Evolutionary conservation across 495 filamentous ascomycete genomes (phyloP), one percentile per base, ranked within the genome.

Genomic region (Aspergillus kassunensis): DNA sequence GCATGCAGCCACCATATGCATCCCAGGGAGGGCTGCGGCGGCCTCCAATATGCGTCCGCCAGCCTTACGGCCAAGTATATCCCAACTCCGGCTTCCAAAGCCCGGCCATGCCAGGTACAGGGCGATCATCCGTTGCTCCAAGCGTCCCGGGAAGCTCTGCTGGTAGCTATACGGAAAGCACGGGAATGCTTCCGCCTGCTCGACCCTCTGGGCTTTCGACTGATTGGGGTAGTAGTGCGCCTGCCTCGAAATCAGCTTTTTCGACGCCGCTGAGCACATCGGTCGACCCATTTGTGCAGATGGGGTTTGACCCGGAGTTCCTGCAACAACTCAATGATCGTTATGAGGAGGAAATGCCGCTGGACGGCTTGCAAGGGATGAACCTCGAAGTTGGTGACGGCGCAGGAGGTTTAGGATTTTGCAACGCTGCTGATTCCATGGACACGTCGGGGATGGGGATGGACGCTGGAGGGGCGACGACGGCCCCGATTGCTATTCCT

Each of bases 281-380:
- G 23, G 54, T 59, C 50, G 70, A 76, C 39, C 66, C 69, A 3
- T 62, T 73, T 35, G 61, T 72, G 27, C 71, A 71, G 54, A 71
- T 73, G 64, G 70, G 67, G 7, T 76, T 76, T 41, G 73, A 76
- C 19, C 69, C 69, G 7, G 65, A 64, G 19, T 70, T 74, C 27
- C 48, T 76, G 41, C 67, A 70, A 53, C 65, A 63, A 42, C 43
- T 75, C 30, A 69, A 69, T 36, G 61, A 68, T 11, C 62, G 59
- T 46, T 72, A 72, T 53, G 66, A 62, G 18, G 61, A 53, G 25
- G 42, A 68, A 23, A 16, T 71, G 40, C 53, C 64, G 30, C 37
- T 65, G 29, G 60, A 58, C 31, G 55, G 39, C 6, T 30, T 63
- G 27, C 50, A 63, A 56, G 61, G 43, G 3, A 30, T 63, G 36